phyloP scores from a whole-genome alignment of 768 basidiomycete genomes.

The Psilocybe sp. region DNA sequence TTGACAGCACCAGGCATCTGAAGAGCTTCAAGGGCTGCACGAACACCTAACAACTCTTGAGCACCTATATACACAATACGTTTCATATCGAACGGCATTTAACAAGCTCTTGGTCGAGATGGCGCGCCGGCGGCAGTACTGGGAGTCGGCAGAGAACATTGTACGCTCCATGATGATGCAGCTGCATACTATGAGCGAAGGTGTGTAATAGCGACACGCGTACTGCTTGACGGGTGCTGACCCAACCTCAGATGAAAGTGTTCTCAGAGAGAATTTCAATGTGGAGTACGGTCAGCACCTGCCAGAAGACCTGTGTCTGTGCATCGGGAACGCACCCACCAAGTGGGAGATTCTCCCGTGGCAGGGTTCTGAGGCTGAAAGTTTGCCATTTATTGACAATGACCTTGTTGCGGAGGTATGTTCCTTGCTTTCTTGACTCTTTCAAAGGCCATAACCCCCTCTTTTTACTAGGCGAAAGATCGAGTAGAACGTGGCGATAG shows the following conservation, averaged over 20 bases:
- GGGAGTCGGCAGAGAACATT: conserved; percentile 62
- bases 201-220: conserved; percentile 30
- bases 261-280: conserved; percentile 66
- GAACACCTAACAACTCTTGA: conserved; percentile 60
- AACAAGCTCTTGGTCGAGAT: conserved; percentile 74
- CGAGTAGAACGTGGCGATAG: too few relatives aligned
- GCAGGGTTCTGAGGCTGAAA: conserved; percentile 52
- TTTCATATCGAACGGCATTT: conserved; percentile 71
- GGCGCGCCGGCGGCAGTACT: conserved; percentile 61
- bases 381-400: conserved; percentile 56
- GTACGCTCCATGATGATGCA: conserved; percentile 65
- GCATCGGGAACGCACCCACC: conserved; percentile 71
- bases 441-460: too few relatives aligned
- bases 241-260: conserved; percentile 58
- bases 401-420: conserved; percentile 58
- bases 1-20: conserved; percentile 47
- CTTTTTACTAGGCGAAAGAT: too few relatives aligned
- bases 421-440: not conserved
- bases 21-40: conserved; percentile 54
- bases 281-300: conserved; percentile 69
- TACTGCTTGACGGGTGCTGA: not conserved
- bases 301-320: conserved; percentile 78
- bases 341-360: conserved; percentile 65
- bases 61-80: conserved; percentile 62
- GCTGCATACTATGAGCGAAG: conserved; percentile 63